phyloP scores from a whole-genome alignment of 108 stramenopile genomes.

The Parietichytrium sp. region DNA sequence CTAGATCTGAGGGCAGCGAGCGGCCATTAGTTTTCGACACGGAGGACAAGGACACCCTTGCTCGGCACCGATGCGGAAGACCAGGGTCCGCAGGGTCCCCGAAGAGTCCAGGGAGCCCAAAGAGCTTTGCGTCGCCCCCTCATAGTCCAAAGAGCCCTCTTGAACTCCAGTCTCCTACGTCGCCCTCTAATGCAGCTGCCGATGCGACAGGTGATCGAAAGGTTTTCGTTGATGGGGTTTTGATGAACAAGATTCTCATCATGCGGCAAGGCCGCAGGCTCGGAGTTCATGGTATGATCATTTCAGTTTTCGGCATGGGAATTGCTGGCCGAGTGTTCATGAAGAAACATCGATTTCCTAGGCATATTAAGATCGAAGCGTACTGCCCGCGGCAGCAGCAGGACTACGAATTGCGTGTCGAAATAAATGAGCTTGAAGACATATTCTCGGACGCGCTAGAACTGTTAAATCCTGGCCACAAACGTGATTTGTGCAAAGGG shows the following conservation, averaged over 20 bases:
- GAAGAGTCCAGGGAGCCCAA: too few relatives aligned
- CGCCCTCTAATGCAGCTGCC: not conserved
- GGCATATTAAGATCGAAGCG: conserved; percentile 3
- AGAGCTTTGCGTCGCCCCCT: too few relatives aligned
- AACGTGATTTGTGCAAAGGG: not conserved
- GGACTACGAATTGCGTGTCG: not conserved
- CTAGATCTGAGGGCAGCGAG: too few relatives aligned
- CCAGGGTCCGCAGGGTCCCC: too few relatives aligned
- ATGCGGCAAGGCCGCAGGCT: not conserved
- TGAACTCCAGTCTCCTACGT: too few relatives aligned
- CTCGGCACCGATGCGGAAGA: too few relatives aligned
- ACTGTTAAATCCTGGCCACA: not conserved
- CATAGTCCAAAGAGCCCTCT: too few relatives aligned
- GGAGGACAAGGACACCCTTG: too few relatives aligned
- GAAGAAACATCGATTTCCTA: not conserved
- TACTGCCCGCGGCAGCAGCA: not conserved
- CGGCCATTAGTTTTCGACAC: too few relatives aligned
- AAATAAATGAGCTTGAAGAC: not conserved
- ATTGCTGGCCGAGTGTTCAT: not conserved
- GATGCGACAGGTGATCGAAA: not conserved
- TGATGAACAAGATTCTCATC: not conserved
- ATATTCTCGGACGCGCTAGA: not conserved
- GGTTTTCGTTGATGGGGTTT: not conserved
- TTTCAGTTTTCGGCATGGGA: conserved; percentile 33
- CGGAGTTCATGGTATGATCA: not conserved